Conservation (phyloP, 2,329 filamentous ascomycete genomes). For the Botrytis tulipae region DNA sequence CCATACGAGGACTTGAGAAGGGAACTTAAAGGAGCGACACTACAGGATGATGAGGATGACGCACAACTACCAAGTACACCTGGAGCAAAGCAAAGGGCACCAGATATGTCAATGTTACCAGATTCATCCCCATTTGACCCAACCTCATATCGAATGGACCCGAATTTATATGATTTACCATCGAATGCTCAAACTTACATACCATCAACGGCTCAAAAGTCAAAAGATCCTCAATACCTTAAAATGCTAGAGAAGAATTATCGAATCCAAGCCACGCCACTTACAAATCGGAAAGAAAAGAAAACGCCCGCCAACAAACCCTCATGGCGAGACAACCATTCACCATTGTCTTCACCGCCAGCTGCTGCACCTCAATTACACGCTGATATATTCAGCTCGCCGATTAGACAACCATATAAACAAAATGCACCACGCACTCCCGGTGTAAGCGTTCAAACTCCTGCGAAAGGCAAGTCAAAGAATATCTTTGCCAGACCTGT, state of each 20-base stretch:
- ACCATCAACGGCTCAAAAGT: conserved; percentile 31
- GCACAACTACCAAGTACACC: conserved; percentile 40
- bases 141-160: conserved; percentile 45
- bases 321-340: conserved; percentile 36
- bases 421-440: conserved; percentile 61
- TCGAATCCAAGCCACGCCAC: conserved; percentile 86
- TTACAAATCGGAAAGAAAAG: conserved; percentile 45
- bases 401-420: conserved; percentile 48
- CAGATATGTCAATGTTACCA: conserved; percentile 63
- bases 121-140: conserved; percentile 56
- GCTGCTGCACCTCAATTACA: conserved; percentile 79
- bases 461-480: conserved; percentile 52
- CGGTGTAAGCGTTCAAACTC: conserved; percentile 83
- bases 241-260: conserved; percentile 95
- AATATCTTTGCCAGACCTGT: conserved; percentile 46
- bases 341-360: conserved; percentile 67
- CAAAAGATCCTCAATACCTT: conserved; percentile 78
- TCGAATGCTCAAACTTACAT: conserved; percentile 33
- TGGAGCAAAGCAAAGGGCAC: conserved; percentile 47
- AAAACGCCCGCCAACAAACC: conserved; percentile 36
- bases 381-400: conserved; percentile 81
- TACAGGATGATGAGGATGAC: conserved; percentile 42
- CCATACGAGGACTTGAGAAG: conserved; percentile 73
- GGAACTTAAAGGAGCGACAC: conserved; percentile 53
- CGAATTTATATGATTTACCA: conserved; percentile 38